These are phyloP conservation scores for Exsudoporus frostii DNA, from an alignment of 768 basidiomycete species.

Conservation along the genomic window DNA sequence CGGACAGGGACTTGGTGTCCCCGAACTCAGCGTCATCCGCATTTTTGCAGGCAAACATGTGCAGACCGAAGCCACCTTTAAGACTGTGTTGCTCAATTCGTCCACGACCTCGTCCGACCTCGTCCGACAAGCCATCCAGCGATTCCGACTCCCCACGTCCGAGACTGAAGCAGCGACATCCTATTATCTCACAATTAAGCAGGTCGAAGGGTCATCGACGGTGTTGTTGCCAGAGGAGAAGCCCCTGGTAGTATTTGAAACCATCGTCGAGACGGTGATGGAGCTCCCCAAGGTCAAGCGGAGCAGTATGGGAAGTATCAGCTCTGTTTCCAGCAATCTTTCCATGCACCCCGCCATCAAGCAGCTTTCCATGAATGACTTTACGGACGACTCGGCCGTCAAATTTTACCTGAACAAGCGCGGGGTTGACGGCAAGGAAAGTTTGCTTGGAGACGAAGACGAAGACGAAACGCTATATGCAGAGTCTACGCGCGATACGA, in stretches of 20 bases:
- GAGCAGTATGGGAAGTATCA: constrained; percentile 91
- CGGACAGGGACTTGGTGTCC: constrained; percentile 60
- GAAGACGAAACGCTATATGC: constrained; percentile 41
- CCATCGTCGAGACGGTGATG: constrained; percentile 75
- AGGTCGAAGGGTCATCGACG: constrained; percentile 84
- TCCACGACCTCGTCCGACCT: constrained; percentile 83
- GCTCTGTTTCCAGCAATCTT: constrained; percentile 87
- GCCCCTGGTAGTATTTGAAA: constrained; percentile 89
- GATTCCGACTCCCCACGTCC: constrained; percentile 76
- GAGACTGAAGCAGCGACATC: constrained; percentile 50
- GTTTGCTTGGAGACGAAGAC: constrained; percentile 42
- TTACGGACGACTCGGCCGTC: constrained; percentile 93
- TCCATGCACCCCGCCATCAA: constrained; percentile 95
- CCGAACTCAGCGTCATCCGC: constrained; percentile 90
- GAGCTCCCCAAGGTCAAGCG: constrained; percentile 86
- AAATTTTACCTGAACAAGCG: constrained; percentile 91
- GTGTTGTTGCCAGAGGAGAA: constrained; percentile 67
- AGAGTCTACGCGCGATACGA: constrained; percentile 35
- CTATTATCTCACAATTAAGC: constrained; percentile 92
- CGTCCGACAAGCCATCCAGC: constrained; percentile 88
- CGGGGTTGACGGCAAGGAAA: constrained; percentile 42
- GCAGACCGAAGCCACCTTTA: constrained; percentile 95
- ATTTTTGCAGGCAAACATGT: constrained; percentile 91
- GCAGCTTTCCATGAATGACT: constrained; percentile 94
- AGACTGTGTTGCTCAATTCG: constrained; percentile 90